Conservation (phyloP, 75 land plant species). For the Selaginella tamariscina region DNA sequence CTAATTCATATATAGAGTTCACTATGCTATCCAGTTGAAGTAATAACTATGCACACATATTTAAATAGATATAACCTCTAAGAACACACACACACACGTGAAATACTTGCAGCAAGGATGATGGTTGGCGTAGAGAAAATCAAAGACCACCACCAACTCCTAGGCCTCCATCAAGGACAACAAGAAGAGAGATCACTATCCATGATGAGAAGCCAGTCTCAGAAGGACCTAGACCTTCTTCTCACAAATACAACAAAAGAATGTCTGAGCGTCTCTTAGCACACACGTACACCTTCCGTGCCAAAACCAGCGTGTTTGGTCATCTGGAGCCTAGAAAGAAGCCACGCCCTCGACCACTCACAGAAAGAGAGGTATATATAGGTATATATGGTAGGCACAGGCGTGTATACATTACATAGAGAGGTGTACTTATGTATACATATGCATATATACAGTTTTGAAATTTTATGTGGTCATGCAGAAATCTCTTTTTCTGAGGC, state of each 20-base stretch:
- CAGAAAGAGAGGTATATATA: not conserved
- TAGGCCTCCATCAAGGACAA: not conserved
- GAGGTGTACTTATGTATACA: too few relatives aligned
- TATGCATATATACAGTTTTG: too few relatives aligned
- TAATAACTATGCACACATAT: too few relatives aligned
- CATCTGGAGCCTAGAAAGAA: not conserved
- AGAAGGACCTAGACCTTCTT: too few relatives aligned
- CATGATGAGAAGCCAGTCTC: too few relatives aligned
- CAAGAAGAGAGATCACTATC: not conserved
- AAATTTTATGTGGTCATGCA: constrained; percentile 3
- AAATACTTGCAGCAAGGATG: not conserved
- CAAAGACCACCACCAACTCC: not conserved
- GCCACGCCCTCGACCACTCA: not conserved
- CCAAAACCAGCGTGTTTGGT: not conserved
- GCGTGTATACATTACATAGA: too few relatives aligned
- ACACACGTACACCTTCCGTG: not conserved
- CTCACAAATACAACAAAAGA: too few relatives aligned
- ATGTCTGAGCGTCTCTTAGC: not conserved
- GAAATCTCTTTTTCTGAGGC: constrained; percentile 27
- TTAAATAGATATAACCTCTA: too few relatives aligned
- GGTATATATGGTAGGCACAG: too few relatives aligned
- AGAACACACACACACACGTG: too few relatives aligned
- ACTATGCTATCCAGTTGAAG: too few relatives aligned
- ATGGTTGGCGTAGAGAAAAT: not conserved
- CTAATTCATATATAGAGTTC: too few relatives aligned